Conservation (phyloP, 306 rosid species). For the Glycyrrhiza uralensis region DNA sequence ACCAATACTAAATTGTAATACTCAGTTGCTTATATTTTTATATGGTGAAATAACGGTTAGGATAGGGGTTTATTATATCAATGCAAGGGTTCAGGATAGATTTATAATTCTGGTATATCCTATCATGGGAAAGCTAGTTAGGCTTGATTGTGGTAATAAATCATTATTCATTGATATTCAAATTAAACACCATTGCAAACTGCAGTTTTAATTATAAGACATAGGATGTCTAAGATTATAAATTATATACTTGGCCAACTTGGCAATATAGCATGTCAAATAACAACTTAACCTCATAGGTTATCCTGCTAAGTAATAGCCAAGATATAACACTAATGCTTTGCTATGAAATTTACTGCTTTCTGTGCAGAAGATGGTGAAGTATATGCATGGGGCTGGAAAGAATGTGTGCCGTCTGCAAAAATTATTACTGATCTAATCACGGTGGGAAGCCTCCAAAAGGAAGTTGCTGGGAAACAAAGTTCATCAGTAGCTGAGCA, state of each 20-base stretch:
- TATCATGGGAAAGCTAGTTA: not conserved
- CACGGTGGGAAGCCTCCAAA: constrained; percentile 41
- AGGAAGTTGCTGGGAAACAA: constrained; percentile 49
- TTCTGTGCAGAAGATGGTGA: constrained; percentile 58
- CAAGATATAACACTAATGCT: not conserved
- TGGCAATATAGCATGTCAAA: not conserved
- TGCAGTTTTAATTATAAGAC: not conserved
- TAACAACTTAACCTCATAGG: not conserved
- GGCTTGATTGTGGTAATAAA: not conserved
- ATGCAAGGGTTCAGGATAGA: not conserved
- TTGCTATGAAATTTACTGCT: constrained; percentile 11
- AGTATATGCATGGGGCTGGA: constrained; percentile 93
- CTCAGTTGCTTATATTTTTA: not conserved
- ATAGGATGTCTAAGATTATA: not conserved
- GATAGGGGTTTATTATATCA: not conserved
- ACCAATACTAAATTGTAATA: not conserved
- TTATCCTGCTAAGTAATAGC: not conserved
- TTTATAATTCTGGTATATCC: not conserved
- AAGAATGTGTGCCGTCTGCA: constrained; percentile 83
- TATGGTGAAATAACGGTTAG: not conserved
- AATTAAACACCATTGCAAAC: not conserved
- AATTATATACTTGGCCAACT: not conserved
- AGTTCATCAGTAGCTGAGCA: constrained; percentile 49
- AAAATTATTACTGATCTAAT: constrained; percentile 55
- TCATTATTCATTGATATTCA: not conserved